These are phyloP conservation scores for Debaryomyces fabryi DNA, from an alignment of 1,139 yeast genomes.

Conservation along the genomic window DNA sequence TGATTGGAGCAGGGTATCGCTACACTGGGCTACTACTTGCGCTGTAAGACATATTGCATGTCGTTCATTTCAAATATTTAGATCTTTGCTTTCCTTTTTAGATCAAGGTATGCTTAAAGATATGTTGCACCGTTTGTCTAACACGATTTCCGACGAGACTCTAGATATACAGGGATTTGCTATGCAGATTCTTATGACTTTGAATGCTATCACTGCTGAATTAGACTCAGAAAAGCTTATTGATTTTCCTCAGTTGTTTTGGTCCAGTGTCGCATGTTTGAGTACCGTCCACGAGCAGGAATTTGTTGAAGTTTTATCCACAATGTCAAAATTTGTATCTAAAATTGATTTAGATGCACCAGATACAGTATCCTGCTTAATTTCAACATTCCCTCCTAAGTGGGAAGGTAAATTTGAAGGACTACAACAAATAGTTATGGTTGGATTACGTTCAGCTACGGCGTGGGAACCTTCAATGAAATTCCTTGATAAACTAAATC, in stretches of 20 bases:
- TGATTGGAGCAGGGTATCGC: slow-evolving; percentile 83
- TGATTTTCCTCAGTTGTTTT: slow-evolving; percentile 89
- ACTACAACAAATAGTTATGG: slow-evolving; percentile 72
- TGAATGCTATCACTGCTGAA: slow-evolving; percentile 89
- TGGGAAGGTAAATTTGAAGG: slow-evolving; percentile 98
- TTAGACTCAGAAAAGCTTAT: slow-evolving; percentile 75
- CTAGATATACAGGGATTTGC: slow-evolving; percentile 94
- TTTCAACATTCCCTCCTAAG: slow-evolving; percentile 87
- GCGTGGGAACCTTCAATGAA: slow-evolving; percentile 79
- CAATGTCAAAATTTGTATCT: slow-evolving; percentile 78
- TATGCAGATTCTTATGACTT: slow-evolving; percentile 94
- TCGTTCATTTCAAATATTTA: slow-evolving; percentile 88
- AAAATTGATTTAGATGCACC: slow-evolving; percentile 86
- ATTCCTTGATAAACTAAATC: slow-evolving; percentile 71
- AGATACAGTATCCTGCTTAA: slow-evolving; percentile 80
- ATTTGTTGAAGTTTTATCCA: slow-evolving; percentile 81
- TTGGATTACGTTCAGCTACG: slow-evolving; percentile 79
- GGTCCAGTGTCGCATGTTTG: slow-evolving; percentile 94
- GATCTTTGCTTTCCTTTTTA: slow-evolving; percentile 75
- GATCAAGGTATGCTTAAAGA: slow-evolving; percentile 91
- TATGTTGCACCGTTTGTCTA: slow-evolving; percentile 90
- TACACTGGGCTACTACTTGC: slow-evolving; percentile 96
- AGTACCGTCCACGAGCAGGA: slow-evolving; percentile 92
- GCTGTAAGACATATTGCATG: slow-evolving; percentile 98
- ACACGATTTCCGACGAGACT: slow-evolving; percentile 88